Evolutionary conservation across 75 land plant genomes (phyloP).

Genomic region (Cryptomeria japonica): DNA sequence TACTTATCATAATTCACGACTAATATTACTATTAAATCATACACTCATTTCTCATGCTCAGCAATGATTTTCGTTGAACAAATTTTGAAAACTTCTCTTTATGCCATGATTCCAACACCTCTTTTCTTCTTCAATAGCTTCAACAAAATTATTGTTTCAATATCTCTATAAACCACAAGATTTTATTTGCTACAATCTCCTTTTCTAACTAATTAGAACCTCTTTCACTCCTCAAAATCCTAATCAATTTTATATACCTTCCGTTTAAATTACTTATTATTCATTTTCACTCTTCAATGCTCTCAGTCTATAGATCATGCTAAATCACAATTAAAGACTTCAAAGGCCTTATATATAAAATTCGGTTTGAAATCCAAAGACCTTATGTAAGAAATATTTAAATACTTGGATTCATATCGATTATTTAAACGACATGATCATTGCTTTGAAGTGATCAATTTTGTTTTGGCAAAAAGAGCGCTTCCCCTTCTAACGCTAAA

Average conservation of each 20-base stretch:
- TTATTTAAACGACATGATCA: background rate
- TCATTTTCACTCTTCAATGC: background rate
- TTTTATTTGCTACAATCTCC: too few species aligned
- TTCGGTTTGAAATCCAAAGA: background rate
- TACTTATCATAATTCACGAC: too few species aligned
- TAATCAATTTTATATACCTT: background rate
- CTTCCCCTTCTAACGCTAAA: background rate
- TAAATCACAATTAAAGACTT: background rate
- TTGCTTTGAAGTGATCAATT: background rate
- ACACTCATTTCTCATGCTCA: too few species aligned
- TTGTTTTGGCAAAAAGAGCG: background rate
- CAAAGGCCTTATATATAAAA: background rate
- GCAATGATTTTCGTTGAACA: too few species aligned
- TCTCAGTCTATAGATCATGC: too few species aligned
- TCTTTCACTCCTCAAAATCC: background rate
- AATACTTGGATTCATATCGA: background rate
- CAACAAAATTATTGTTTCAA: too few species aligned
- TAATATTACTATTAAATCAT: too few species aligned
- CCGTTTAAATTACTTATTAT: background rate
- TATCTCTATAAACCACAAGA: too few species aligned
- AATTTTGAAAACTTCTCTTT: too few species aligned
- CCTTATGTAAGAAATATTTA: background rate
- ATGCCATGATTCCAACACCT: too few species aligned
- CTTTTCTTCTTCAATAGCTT: too few species aligned
- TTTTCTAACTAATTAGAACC: background rate